These are phyloP conservation scores for Acanthamoeba triangularis DNA, from an alignment of 208 protist genomes.

Conservation along the genomic window DNA sequence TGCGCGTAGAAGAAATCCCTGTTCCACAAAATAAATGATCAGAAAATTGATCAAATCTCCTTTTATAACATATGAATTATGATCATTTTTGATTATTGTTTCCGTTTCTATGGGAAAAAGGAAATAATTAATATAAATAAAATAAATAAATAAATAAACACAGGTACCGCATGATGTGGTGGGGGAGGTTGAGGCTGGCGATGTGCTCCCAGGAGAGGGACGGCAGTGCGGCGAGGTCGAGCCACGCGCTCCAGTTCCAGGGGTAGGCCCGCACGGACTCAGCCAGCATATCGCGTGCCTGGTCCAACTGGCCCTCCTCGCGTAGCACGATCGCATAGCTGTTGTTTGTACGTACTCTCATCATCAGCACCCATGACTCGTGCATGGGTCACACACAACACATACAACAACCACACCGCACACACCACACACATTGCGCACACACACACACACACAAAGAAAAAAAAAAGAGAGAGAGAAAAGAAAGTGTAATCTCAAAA, in stretches of 20 bases:
- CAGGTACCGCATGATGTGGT: slow-evolving; percentile 79
- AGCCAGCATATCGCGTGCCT: slow-evolving; percentile 78
- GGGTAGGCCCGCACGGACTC: slow-evolving; percentile 81
- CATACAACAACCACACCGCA: too few species aligned
- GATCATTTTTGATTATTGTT: too few species aligned
- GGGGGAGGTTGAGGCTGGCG: slow-evolving; percentile 69
- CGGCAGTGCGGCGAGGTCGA: slow-evolving; percentile 79
- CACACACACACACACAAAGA: neutral
- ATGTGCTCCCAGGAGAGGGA: slow-evolving; percentile 71
- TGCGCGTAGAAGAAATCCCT: slow-evolving; percentile 88
- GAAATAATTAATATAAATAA: too few species aligned
- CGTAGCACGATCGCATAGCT: slow-evolving; percentile 24
- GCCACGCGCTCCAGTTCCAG: slow-evolving; percentile 90
- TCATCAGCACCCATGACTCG: neutral
- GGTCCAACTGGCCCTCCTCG: neutral
- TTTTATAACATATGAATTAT: too few species aligned
- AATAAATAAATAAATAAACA: neutral
- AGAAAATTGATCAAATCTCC: neutral
- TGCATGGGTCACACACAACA: too few species aligned
- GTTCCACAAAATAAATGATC: neutral
- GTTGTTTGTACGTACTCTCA: neutral
- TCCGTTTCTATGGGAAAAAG: too few species aligned
- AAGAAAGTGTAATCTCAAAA: too few species aligned
- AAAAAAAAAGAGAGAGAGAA: neutral
- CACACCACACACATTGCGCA: neutral